Percentiles rank a stretch among this genome's conserved stretches.
Conservation (phyloP, 169 alveolate genomes). For the Eimeria praecox region DNA sequence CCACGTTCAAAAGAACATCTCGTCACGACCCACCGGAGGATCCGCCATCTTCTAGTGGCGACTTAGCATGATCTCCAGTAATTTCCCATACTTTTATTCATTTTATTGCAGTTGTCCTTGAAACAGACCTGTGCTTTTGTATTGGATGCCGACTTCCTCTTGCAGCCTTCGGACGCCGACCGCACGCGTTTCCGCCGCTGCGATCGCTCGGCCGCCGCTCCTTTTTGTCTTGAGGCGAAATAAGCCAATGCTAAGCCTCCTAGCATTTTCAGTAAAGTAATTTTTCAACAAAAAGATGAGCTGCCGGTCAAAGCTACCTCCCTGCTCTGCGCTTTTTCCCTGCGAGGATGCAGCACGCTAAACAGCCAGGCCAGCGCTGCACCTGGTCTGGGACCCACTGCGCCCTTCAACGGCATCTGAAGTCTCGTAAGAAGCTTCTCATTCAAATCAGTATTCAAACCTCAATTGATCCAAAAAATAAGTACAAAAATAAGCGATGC, state of each 20-base stretch:
- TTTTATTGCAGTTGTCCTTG: not conserved
- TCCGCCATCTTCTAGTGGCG: slow-evolving; percentile 9
- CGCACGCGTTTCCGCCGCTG: slow-evolving; percentile 51
- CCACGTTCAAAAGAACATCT: slow-evolving; percentile 33
- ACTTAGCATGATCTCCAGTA: not conserved
- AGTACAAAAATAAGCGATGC: not conserved
- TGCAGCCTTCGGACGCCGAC: slow-evolving; percentile 7
- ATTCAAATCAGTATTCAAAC: not conserved
- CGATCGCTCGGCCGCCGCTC: slow-evolving; percentile 14
- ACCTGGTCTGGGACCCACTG: not conserved
- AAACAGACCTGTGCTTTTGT: not conserved
- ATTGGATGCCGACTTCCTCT: not conserved
- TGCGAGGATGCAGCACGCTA: not conserved
- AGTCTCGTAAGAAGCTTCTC: not conserved
- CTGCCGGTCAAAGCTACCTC: not conserved
- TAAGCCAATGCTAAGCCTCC: not conserved
- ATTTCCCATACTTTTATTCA: not conserved
- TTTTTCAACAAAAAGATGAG: not conserved
- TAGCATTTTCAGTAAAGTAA: not conserved
- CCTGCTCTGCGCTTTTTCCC: not conserved
- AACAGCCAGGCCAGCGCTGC: not conserved
- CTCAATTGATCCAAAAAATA: not conserved
- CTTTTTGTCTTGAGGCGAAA: not conserved
- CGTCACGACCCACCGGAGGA: slow-evolving; percentile 5
- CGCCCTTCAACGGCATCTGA: not conserved